Evolutionary conservation across 768 basidiomycete genomes (phyloP).

Genomic region (Lactarius hengduanensis): DNA sequence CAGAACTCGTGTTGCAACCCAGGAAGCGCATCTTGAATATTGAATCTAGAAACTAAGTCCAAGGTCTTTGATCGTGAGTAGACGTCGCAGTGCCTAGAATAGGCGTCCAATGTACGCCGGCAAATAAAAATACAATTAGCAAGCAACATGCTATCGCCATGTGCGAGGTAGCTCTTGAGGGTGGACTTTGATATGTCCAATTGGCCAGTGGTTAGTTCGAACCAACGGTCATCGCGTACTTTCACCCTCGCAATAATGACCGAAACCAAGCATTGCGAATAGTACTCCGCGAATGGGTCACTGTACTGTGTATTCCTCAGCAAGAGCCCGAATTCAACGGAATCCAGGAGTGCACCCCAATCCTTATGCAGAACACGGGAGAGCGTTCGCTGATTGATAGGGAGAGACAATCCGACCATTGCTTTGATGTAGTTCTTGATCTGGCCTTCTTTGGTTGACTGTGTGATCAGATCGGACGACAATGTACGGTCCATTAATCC

Average conservation of each 20-base stretch:
- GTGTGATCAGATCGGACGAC: background rate
- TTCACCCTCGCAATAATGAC: background rate
- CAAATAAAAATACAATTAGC: background rate
- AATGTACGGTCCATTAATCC: background rate
- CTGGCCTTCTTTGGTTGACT: background rate
- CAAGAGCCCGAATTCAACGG: background rate
- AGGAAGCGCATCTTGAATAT: background rate
- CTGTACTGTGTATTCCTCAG: background rate
- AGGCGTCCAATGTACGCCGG: background rate
- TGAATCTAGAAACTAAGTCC: background rate
- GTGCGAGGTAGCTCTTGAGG: background rate
- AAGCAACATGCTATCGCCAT: background rate
- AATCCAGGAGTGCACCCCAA: background rate
- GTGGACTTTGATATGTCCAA: background rate
- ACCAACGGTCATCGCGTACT: background rate
- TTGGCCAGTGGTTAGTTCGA: background rate
- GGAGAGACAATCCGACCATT: background rate
- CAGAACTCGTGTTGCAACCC: background rate
- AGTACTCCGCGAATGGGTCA: background rate
- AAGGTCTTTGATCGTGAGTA: background rate
- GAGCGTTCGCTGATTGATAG: background rate
- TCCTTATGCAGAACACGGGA: background rate
- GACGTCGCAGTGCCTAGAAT: background rate
- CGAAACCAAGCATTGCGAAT: background rate
- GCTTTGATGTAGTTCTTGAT: background rate